phyloP scores from a whole-genome alignment of 805 yeast genomes.

The Pichia pseudocactophila region DNA sequence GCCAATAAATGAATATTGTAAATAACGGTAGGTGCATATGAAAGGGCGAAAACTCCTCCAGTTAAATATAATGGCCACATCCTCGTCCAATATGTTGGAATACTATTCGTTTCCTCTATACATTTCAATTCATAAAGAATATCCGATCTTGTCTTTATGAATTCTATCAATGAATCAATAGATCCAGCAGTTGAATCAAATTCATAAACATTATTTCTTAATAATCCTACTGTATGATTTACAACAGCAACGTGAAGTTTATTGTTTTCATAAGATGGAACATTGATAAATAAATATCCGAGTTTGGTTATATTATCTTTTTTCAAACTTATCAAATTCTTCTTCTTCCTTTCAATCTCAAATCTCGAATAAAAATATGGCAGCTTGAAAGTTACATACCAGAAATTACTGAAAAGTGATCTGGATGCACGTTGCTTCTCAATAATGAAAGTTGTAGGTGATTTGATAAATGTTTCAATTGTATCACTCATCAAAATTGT shows the following conservation, averaged over 20 bases:
- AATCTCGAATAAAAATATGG: slow-evolving; percentile 29
- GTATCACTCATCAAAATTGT: slow-evolving; percentile 10
- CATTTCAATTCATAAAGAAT: neutral
- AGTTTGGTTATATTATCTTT: slow-evolving; percentile 26
- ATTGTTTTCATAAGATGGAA: slow-evolving; percentile 22
- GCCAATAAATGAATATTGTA: slow-evolving; percentile 40
- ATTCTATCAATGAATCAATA: slow-evolving; percentile 1
- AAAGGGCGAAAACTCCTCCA: slow-evolving; percentile 18
- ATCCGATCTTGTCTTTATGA: neutral
- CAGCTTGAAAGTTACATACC: slow-evolving; percentile 26
- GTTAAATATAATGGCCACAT: slow-evolving; percentile 10
- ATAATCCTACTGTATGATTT: slow-evolving; percentile 5
- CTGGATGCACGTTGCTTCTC: slow-evolving; percentile 14
- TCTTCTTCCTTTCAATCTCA: slow-evolving; percentile 22
- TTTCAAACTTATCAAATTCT: slow-evolving; percentile 17
- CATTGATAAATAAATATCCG: slow-evolving; percentile 28
- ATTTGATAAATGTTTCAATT: slow-evolving; percentile 12
- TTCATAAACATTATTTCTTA: neutral
- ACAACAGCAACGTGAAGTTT: neutral
- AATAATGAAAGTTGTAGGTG: slow-evolving; percentile 23
- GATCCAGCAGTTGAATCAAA: neutral
- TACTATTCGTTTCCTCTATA: neutral
- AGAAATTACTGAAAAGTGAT: slow-evolving; percentile 15
- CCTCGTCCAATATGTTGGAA: slow-evolving; percentile 11
- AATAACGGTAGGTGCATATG: slow-evolving; percentile 34